Base-by-base conservation (phyloP, 495 filamentous ascomycete species). In the Penicillium riverlandense region DNA sequence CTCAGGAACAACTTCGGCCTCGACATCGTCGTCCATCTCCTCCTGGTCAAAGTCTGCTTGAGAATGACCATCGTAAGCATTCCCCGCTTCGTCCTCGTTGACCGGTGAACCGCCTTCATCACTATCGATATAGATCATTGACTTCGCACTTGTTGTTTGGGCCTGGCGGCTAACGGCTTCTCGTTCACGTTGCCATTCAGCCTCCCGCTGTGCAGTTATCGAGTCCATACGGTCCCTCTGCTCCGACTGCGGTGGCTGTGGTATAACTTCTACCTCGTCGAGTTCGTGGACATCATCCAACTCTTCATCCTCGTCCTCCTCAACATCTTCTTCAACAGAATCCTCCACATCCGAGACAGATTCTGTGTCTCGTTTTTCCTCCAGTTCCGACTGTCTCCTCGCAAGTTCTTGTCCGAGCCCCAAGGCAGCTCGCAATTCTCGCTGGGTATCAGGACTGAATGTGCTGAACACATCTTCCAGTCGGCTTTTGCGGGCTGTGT, bases 61-160 rank as follows among this genome's bases (percentile, higher is more conserved):
- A 11, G 28, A 27, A 4, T 55, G 53, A 34, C 46, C 41, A 22
- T 58, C 48, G 29, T 36, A 40, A 15, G 8, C 22, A 39, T 34
- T 14, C 12, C 50, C 40, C 9, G 10, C 35, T 9, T 54, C 43
- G 10, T 54, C 38, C 13, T 54, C 45, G 12, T 43, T 29, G 22
- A 4, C 4, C 22, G 22, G 8, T 29, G 53, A 33, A 9, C 32
- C 32, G 10, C 32, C 52, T 7, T 59, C 58, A 51, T 77, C 73
- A 36, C 75, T 74, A 29, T 76, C 61, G 45, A 79, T 69, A 27
- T 71, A 63, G 41, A 79, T 73, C 28, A 78, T 60, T 45, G 72
- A 61, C 39, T 65, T 71, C 6, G 61, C 53, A 40, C 70, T 69
- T 8, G 29, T 16, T 12, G 75, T 61, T 35, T 71, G 52, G 40